A percentile compares a stretch with the other conserved stretches of the same genome.
Conservation (phyloP, 257 asterid species). For the Solanum clarkiae region DNA sequence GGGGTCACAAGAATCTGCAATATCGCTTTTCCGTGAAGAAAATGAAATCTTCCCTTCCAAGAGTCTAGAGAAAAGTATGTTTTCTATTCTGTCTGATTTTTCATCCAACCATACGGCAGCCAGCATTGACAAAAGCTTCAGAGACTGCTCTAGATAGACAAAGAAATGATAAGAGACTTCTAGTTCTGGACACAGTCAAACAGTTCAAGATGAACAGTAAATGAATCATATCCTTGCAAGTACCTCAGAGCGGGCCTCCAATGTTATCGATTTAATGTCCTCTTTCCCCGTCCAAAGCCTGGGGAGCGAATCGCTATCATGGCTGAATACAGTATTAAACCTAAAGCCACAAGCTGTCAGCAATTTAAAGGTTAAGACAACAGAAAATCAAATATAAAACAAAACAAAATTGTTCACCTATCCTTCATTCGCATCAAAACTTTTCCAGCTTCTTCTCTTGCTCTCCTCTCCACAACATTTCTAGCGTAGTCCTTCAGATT, state of each 20-base stretch:
- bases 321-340: slow-evolving; percentile 42
- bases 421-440: slow-evolving; percentile 53
- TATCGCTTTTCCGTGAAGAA: slow-evolving; percentile 10
- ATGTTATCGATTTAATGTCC: slow-evolving; percentile 43
- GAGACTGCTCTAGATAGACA: slow-evolving; percentile 23
- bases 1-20: slow-evolving; percentile 26
- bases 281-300: slow-evolving; percentile 73
- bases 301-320: slow-evolving; percentile 48
- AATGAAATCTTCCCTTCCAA: slow-evolving; percentile 16
- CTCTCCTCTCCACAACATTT: slow-evolving; percentile 36
- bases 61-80: slow-evolving; percentile 25
- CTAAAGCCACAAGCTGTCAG: slow-evolving; percentile 17
- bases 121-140: slow-evolving; percentile 36
- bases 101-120: slow-evolving; percentile 43
- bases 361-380: background rate
- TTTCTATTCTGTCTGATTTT: slow-evolving; percentile 25
- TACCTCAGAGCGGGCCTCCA: slow-evolving; percentile 55
- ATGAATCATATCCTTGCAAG: background rate
- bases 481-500: slow-evolving; percentile 32
- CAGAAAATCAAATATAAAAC: background rate
- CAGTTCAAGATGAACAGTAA: background rate
- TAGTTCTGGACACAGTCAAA: background rate
- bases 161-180: background rate
- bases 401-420: slow-evolving; percentile 15
- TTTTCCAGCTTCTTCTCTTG: slow-evolving; percentile 60